Evolutionary conservation across 2,329 filamentous ascomycete species (phyloP), one percentile per base, ranked within the genome.

Genomic region (Macrophomina phaseolina): DNA sequence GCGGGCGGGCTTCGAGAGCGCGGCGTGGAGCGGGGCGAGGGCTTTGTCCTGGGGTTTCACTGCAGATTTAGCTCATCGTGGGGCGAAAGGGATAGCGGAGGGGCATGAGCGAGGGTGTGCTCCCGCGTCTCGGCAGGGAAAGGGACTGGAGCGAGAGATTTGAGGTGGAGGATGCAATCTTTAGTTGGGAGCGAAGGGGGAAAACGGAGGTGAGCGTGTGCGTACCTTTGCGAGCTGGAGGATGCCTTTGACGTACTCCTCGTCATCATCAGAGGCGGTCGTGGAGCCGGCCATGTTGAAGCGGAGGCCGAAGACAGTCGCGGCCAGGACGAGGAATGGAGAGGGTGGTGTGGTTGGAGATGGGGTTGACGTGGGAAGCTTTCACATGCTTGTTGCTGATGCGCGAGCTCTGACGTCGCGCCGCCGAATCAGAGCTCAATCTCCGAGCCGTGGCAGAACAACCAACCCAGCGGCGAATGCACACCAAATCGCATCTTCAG

Each of bases 1-100:
- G 62, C 85, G 82, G n/a, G 89, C 87, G 38, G 85, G 79, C 65
- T 85, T 88, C 2, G 89, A 91, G 62, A 86, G 81, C 66, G 85
- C 81, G 70, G 85, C 76, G 68, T 81, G 84, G 69, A 89, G 71
- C 18, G 87, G 87, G 34, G 80, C 75, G 66, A 87, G 79, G 67
- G 87, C 73, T 67, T 82, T 78, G 71, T 84, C 81, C 87, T 90
- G 70, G 23, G 23, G 2, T 23, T 38, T 38, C 6, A 8, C 7
- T 12, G 36, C 6, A 2, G 36, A 38, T 8, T 38, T 38, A 38
- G 36, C 36, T 38, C 11, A 23, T 23, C 2, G 23, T 23, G 38
- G 38, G 8, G 49, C n/a, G 23, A 23, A 34, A 4, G 16, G 49
- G 49, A 18, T 28, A 48, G 45, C n/a, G 28, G 23, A n/a, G n/a